phyloP scores from a whole-genome alignment of 139 green algal species.

The Dunaliella primolecta region DNA sequence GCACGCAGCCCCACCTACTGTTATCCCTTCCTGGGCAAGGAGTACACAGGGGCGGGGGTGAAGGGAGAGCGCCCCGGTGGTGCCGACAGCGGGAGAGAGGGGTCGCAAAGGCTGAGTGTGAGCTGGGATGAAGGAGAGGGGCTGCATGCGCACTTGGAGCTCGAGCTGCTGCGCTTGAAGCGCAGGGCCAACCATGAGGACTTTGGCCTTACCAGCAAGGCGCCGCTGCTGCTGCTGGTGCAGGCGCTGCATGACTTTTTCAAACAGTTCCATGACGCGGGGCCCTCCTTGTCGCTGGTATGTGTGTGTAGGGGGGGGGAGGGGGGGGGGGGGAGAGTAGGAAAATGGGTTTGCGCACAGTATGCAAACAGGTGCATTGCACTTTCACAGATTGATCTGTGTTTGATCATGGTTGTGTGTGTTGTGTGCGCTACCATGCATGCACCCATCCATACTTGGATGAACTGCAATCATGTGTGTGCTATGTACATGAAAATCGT shows the following conservation, averaged over 20 bases:
- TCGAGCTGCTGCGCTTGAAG: neutral
- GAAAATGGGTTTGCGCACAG: neutral
- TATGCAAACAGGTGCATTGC: too few relatives aligned
- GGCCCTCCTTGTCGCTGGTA: neutral
- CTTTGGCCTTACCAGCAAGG: neutral
- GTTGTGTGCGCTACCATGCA: neutral
- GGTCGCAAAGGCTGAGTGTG: neutral
- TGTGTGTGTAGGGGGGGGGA: too few relatives aligned
- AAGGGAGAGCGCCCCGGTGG: too few relatives aligned
- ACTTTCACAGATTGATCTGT: too few relatives aligned
- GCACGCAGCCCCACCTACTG: neutral
- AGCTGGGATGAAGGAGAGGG: neutral
- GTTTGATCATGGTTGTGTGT: neutral
- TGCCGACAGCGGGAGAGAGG: neutral
- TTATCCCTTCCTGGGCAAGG: neutral
- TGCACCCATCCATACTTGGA: neutral
- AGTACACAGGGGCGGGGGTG: neutral
- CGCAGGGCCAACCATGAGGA: slow-evolving; percentile 1
- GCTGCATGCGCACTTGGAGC: neutral
- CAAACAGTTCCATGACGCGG: slow-evolving; percentile 16
- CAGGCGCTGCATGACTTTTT: slow-evolving; percentile 37
- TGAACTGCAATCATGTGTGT: neutral
- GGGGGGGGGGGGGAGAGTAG: neutral
- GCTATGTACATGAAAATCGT: too few relatives aligned
- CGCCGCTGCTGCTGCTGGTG: slow-evolving; percentile 25